These are phyloP conservation scores for Daldinia sp. DNA, from an alignment of 2,329 filamentous ascomycete genomes.

Conservation along the genomic window DNA sequence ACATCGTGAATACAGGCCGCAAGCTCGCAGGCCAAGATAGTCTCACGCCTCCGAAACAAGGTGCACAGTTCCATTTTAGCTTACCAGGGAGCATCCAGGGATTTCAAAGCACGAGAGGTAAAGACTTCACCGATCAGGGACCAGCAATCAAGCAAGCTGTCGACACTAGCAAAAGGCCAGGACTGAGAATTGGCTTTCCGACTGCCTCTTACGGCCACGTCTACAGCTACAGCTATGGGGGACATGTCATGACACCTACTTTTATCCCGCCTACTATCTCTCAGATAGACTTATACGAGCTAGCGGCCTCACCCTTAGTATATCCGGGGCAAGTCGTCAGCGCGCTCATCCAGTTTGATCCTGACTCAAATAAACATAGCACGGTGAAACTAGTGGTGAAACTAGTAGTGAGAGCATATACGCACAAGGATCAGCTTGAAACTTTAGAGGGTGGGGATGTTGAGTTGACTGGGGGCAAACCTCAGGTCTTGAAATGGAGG, in stretches of 20 bases:
- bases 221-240: neutral
- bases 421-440: constrained; percentile 25
- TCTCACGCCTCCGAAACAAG: constrained; percentile 48
- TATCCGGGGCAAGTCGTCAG: constrained; percentile 48
- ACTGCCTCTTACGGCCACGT: neutral
- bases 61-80: constrained; percentile 55
- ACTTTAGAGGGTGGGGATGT: neutral
- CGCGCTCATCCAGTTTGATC: constrained; percentile 29
- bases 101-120: constrained; percentile 34
- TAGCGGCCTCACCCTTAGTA: constrained; percentile 48
- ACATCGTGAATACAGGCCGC: constrained; percentile 49
- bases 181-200: constrained; percentile 8
- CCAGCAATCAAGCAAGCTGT: constrained; percentile 19
- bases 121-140: neutral
- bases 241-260: constrained; percentile 43
- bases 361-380: no score
- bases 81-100: constrained; percentile 55
- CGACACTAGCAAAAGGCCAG: neutral
- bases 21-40: constrained; percentile 42
- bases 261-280: constrained; percentile 45
- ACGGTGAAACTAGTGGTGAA: constrained; percentile 26
- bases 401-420: constrained; percentile 29
- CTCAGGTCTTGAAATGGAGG: constrained; percentile 36
- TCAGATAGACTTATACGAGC: constrained; percentile 41
- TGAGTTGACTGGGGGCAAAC: constrained; percentile 25